These are phyloP conservation scores for Barnettozyma siamensis DNA, from an alignment of 805 yeast species.

Conservation along the genomic window DNA sequence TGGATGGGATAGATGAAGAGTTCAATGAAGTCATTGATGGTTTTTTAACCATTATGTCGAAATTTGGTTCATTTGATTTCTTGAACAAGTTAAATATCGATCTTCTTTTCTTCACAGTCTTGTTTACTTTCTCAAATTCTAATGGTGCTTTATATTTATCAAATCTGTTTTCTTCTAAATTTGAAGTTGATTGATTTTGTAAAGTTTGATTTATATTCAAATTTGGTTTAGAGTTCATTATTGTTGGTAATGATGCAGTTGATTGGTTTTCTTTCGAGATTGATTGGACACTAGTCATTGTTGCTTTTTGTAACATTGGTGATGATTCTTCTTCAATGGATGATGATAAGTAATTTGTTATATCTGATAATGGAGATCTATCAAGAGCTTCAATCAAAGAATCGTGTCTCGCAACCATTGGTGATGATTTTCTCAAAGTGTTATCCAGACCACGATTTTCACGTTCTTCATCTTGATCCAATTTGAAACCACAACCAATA, in stretches of 20 bases:
- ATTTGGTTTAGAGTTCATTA: neutral
- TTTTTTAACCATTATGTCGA: conserved; percentile 23
- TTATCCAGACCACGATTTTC: neutral
- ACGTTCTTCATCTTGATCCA: neutral
- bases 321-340: neutral
- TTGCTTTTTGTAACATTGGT: neutral
- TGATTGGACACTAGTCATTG: too few relatives aligned
- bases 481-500: conserved; percentile 19
- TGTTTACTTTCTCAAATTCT: conserved; percentile 7
- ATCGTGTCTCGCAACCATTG: conserved; percentile 15
- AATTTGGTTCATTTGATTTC: conserved; percentile 16
- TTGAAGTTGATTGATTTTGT: conserved; percentile 5
- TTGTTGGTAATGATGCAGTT: neutral
- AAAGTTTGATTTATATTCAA: conserved; percentile 2
- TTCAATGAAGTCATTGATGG: conserved; percentile 2
- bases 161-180: conserved; percentile 4
- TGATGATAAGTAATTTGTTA: neutral
- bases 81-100: conserved; percentile 23
- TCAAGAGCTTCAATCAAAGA: conserved; percentile 10
- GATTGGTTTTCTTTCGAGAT: neutral
- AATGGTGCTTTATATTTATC: conserved; percentile 8
- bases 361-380: neutral
- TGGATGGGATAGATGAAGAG: neutral
- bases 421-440: conserved; percentile 15
- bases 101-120: conserved; percentile 17